These are phyloP conservation scores for Silene latifolia DNA, from an alignment of 148 eudicot species.

Conservation along the genomic window DNA sequence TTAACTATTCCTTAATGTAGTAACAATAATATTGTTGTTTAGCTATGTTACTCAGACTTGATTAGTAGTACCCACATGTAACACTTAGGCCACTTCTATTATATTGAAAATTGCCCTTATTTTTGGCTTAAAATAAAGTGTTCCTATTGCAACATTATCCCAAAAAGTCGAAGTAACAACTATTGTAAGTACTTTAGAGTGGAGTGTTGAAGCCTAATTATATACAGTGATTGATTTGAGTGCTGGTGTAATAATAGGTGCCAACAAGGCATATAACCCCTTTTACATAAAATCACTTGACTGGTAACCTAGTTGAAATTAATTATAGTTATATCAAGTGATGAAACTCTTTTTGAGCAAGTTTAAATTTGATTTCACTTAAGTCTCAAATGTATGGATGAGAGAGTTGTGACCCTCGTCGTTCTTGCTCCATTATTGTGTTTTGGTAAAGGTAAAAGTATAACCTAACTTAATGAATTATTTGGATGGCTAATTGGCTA, in stretches of 20 bases:
- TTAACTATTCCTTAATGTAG: not conserved
- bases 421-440: not conserved
- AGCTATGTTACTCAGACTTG: not conserved
- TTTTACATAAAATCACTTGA: not conserved
- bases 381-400: not conserved
- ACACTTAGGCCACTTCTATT: not conserved
- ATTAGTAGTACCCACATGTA: not conserved
- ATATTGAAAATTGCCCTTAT: no score
- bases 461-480: not conserved
- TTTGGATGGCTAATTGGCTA: not conserved
- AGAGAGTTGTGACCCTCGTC: not conserved
- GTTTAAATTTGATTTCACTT: not conserved
- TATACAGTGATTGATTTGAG: no score
- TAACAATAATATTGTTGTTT: not conserved
- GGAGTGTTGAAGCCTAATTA: no score
- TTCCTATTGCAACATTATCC: not conserved
- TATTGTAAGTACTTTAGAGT: no score
- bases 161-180: not conserved
- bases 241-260: not conserved
- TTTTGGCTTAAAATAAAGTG: no score
- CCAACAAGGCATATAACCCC: not conserved
- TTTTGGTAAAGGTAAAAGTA: not conserved
- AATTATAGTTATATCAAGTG: not conserved
- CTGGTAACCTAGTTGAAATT: not conserved
- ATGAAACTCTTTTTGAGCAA: not conserved